Percentiles rank a stretch among this genome's conserved stretches.
phyloP scores from a whole-genome alignment of 2,329 filamentous ascomycete species.

The Claviceps africana region DNA sequence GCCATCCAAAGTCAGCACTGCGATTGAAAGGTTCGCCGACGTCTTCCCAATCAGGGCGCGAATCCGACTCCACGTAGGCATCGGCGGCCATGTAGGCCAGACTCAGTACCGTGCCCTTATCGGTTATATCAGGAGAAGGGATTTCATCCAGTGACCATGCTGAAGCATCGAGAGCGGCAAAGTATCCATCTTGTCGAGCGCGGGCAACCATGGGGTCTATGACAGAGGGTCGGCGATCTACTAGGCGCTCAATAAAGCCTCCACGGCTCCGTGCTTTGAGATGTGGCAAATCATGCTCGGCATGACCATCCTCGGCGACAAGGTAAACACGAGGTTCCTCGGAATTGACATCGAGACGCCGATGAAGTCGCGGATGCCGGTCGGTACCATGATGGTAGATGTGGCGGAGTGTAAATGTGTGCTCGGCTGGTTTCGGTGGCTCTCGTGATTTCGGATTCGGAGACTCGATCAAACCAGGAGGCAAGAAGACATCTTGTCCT shows the following conservation, averaged over 20 bases:
- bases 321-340: slow-evolving; percentile 43
- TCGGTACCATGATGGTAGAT: slow-evolving; percentile 86
- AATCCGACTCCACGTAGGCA: slow-evolving; percentile 67
- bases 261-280: slow-evolving; percentile 50
- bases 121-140: slow-evolving; percentile 64
- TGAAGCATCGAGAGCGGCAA: slow-evolving; percentile 52
- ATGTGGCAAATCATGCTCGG: slow-evolving; percentile 34
- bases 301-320: slow-evolving; percentile 42
- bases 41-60: slow-evolving; percentile 68
- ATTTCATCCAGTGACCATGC: slow-evolving; percentile 78
- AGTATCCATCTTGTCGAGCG: slow-evolving; percentile 53
- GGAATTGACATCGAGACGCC: slow-evolving; percentile 54
- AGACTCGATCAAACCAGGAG: slow-evolving; percentile 24
- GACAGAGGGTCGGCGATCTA: slow-evolving; percentile 59
- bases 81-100: slow-evolving; percentile 82
- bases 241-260: slow-evolving; percentile 64
- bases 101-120: slow-evolving; percentile 70
- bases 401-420: slow-evolving; percentile 62
- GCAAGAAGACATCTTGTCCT: slow-evolving; percentile 29
- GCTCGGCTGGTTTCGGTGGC: slow-evolving; percentile 35
- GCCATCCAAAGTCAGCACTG: slow-evolving; percentile 84
- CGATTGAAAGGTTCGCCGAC: slow-evolving; percentile 70
- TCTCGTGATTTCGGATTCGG: slow-evolving; percentile 28
- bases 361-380: slow-evolving; percentile 62
- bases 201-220: slow-evolving; percentile 68